These are phyloP conservation scores for Pestalotiopsis sp. DNA, from an alignment of 2,329 filamentous ascomycete genomes.

Conservation along the genomic window DNA sequence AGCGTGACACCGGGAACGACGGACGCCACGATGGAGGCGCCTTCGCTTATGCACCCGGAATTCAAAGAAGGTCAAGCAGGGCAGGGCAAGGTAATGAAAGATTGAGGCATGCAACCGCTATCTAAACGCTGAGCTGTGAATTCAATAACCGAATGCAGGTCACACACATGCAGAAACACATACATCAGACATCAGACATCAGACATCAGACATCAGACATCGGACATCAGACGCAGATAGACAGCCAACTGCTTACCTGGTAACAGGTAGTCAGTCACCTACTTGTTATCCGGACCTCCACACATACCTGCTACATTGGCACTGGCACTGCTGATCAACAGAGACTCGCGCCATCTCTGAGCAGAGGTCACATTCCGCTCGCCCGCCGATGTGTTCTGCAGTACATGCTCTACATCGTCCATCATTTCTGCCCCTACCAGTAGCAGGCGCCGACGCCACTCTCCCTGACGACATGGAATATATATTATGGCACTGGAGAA, in stretches of 20 bases:
- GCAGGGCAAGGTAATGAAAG: not conserved
- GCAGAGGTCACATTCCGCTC: not conserved
- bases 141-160: not conserved
- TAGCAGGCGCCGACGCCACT: not conserved
- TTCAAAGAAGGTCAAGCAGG: not conserved
- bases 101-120: not conserved
- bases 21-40: not conserved
- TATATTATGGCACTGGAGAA: no score
- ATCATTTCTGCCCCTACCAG: not conserved
- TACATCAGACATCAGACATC: no score
- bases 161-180: not conserved
- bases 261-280: no score
- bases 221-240: no score
- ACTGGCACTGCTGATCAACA: not conserved
- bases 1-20: slow-evolving; percentile 1
- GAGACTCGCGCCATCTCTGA: not conserved
- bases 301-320: not conserved
- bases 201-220: no score
- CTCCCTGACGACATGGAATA: no score
- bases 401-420: not conserved
- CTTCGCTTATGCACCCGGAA: slow-evolving; percentile 5
- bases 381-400: not conserved
- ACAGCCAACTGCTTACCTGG: no score
- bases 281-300: no score
- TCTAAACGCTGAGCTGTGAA: not conserved